A percentile compares a stretch with the other conserved stretches of the same genome.
phyloP scores from a whole-genome alignment of 2,329 filamentous ascomycete species.

The Aspergillus ustus region DNA sequence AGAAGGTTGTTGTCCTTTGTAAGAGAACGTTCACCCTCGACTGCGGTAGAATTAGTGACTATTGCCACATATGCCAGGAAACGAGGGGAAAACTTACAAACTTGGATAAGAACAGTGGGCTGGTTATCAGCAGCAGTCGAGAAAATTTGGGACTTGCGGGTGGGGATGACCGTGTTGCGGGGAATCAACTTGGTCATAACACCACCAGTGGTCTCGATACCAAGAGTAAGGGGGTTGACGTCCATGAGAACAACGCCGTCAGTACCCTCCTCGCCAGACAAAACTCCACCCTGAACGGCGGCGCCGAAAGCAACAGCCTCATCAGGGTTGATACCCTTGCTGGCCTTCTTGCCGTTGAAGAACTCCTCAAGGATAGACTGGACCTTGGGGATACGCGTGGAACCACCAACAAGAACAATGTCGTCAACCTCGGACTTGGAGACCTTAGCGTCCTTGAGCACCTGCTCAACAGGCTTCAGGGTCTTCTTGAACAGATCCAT shows the following conservation, averaged over 20 bases:
- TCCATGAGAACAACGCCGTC: constrained; percentile 90
- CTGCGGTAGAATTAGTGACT: constrained; percentile 32
- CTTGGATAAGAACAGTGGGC: constrained; percentile 91
- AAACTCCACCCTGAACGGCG: constrained; percentile 93
- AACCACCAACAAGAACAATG: constrained; percentile 97
- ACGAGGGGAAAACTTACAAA: constrained; percentile 56
- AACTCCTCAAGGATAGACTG: constrained; percentile 92
- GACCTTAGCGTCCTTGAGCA: constrained; percentile 96
- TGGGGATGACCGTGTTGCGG: constrained; percentile 92
- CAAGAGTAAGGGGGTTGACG: constrained; percentile 92
- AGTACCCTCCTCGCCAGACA: constrained; percentile 84
- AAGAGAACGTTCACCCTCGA: constrained; percentile 88
- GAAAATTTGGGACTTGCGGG: constrained; percentile 97
- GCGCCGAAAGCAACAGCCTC: constrained; percentile 98
- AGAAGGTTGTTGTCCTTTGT: constrained; percentile 97
- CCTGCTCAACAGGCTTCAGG: constrained; percentile 97
- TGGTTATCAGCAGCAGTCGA: constrained; percentile 97
- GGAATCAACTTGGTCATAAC: constrained; percentile 97
- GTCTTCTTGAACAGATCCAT: constrained; percentile 99
- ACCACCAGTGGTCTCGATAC: constrained; percentile 96
- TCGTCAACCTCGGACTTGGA: constrained; percentile 95
- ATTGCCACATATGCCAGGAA: constrained; percentile 8
- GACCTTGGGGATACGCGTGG: constrained; percentile 98
- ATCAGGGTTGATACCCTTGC: constrained; percentile 99
- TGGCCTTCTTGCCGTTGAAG: constrained; percentile 94